Evolutionary conservation across 2,329 filamentous ascomycete species (phyloP).

Genomic region (Colletotrichum eleusines): DNA sequence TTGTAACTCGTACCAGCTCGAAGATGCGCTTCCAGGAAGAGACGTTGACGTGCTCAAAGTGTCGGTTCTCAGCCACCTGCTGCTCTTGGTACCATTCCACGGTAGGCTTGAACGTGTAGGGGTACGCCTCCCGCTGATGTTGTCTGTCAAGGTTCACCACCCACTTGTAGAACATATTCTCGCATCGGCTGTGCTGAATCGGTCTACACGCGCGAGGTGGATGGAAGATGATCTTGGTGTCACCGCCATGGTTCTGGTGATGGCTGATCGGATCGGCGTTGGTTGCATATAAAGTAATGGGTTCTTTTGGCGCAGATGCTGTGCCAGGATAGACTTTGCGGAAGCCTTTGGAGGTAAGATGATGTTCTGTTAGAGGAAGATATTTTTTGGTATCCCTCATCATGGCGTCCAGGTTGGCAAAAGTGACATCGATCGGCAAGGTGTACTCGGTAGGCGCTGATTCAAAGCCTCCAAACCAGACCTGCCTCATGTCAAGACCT

Average conservation of each 20-base stretch:
- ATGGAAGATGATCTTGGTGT: constrained; percentile 58
- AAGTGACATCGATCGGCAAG: constrained; percentile 58
- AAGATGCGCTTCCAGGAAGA: constrained; percentile 58
- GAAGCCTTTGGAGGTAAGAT: constrained; percentile 55
- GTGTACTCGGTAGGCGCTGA: constrained; percentile 42
- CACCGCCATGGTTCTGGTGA: constrained; percentile 41
- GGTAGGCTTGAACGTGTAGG: constrained; percentile 61
- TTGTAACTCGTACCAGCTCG: constrained; percentile 19
- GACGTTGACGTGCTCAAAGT: constrained; percentile 63
- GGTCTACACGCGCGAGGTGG: constrained; percentile 53
- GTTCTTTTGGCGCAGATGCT: not conserved
- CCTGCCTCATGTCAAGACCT: constrained; percentile 51
- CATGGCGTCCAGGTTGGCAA: constrained; percentile 53
- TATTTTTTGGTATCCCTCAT: constrained; percentile 48
- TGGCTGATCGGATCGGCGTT: constrained; percentile 21
- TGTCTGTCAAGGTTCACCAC: constrained; percentile 46
- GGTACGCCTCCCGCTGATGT: constrained; percentile 46
- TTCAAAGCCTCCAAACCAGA: constrained; percentile 61
- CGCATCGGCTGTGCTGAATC: constrained; percentile 49
- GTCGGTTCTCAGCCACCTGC: constrained; percentile 57
- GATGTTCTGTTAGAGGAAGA: constrained; percentile 51
- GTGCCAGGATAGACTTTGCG: constrained; percentile 45
- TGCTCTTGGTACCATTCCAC: constrained; percentile 65
- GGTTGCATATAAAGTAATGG: constrained; percentile 33
- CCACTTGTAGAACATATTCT: constrained; percentile 59